Base-by-base conservation (phyloP, 805 yeast genomes). In the Myxozyma geophila region DNA sequence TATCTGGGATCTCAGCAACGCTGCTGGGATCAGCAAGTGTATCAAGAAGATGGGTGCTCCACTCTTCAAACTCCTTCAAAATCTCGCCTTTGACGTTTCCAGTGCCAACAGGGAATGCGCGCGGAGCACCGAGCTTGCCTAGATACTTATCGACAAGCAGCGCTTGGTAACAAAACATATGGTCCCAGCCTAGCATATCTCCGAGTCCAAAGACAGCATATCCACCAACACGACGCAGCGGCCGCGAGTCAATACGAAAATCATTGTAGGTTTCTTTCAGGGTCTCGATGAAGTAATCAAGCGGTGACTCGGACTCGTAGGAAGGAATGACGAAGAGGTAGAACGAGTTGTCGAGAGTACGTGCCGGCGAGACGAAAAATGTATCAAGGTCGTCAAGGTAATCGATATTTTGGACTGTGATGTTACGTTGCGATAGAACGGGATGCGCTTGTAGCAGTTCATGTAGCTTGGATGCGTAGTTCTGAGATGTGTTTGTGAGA, bases 271-370 rank as follows among this genome's bases (percentile, higher is more conserved):
- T 90, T 60, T 92, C 97, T 67, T 84, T 81, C 68, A 92, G 79
- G 50, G 89, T 86, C 70, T 90, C 96, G 61, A 92, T 78, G 74
- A 91, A 90, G 73, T 85, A 92, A 75, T 92, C 98, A 39, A 92
- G 81, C 13, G 98, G 97, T 1, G 96, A 89, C 74, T 92, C 98
- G 0, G 92, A 89, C 68, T 91, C 97, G 73, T 92, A 92, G 0
- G 97, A 90, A 1, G 98, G 98, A 39, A 92, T 79, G 15, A 92
- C 90, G 63, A 92, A 68, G 43, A 92, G 73, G 71, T 90, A 92
- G 12, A 90, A 76, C 3, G 75, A 75, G 36, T 70, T 58, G 37
- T 69, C 41, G 70, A 64, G 28, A 62, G 60, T 12, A 67, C 65
- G 35, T 68, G 72, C 66, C 6, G 96, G 96, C 10, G 85, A 81